Evolutionary conservation across 768 basidiomycete species (phyloP).

Genomic region (Leccinum barrowsii): DNA sequence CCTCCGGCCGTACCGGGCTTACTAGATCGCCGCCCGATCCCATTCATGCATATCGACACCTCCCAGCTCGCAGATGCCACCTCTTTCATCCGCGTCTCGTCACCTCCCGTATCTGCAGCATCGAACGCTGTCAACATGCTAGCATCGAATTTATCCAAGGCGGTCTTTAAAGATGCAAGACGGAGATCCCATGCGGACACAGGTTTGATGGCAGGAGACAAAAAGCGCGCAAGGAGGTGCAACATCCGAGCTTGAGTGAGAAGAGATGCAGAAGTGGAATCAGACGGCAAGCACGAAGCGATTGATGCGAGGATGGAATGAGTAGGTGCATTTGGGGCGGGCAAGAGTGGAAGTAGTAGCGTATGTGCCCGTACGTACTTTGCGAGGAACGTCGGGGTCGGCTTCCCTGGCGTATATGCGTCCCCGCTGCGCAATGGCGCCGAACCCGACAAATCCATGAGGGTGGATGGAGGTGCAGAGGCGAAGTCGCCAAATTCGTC

Average conservation of each 20-base stretch:
- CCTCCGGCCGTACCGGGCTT: slow-evolving; percentile 1
- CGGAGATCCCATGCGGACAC: slow-evolving; percentile 63
- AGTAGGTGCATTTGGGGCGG: slow-evolving; percentile 57
- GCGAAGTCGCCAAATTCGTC: slow-evolving; percentile 92
- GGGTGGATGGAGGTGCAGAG: slow-evolving; percentile 30
- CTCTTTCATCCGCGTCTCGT: slow-evolving; percentile 77
- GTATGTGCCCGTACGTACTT: slow-evolving; percentile 65
- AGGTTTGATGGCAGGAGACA: slow-evolving; percentile 70
- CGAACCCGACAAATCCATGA: slow-evolving; percentile 19
- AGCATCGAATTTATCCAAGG: slow-evolving; percentile 87
- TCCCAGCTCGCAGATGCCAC: slow-evolving; percentile 86
- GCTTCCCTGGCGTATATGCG: slow-evolving; percentile 19
- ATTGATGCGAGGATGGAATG: slow-evolving; percentile 58
- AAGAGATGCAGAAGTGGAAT: slow-evolving; percentile 39
- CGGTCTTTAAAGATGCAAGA: slow-evolving; percentile 62
- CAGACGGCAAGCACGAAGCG: slow-evolving; percentile 39
- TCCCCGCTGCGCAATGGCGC: slow-evolving; percentile 12
- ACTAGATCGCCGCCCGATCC: slow-evolving; percentile 19
- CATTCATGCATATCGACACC: slow-evolving; percentile 53
- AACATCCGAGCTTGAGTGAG: slow-evolving; percentile 64
- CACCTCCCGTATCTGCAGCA: slow-evolving; percentile 65
- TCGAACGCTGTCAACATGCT: slow-evolving; percentile 86
- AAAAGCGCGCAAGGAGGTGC: slow-evolving; percentile 68
- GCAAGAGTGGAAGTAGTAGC: slow-evolving; percentile 57
- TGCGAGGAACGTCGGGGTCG: slow-evolving; percentile 40